These are phyloP conservation scores for Colletotrichum scovillei DNA, from an alignment of 2,329 filamentous ascomycete species.

Conservation along the genomic window DNA sequence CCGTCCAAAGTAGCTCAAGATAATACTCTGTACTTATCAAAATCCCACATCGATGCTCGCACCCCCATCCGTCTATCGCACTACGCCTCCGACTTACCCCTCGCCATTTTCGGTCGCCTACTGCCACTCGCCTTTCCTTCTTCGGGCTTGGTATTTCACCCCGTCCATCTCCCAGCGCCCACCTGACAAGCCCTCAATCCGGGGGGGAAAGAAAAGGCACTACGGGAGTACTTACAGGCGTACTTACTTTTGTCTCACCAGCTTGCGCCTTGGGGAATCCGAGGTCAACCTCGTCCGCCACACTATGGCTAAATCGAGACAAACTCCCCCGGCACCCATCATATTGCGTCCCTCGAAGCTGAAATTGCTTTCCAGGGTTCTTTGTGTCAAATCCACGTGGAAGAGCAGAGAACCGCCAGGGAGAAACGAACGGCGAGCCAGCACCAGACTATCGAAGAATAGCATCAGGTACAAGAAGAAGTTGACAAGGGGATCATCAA, in stretches of 20 bases:
- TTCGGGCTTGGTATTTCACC: conserved; percentile 1
- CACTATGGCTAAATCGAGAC: conserved; percentile 4
- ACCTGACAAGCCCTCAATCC: background rate
- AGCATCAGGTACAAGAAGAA: background rate
- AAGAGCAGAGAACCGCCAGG: background rate
- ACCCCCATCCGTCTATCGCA: conserved; percentile 18
- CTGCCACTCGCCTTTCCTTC: background rate
- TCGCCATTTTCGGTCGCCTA: conserved; percentile 6
- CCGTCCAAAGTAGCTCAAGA: background rate
- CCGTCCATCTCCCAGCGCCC: background rate
- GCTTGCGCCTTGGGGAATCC: background rate
- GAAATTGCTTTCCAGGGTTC: conserved; percentile 6
- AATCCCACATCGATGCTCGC: conserved; percentile 15
- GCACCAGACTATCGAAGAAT: background rate
- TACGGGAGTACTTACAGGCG: background rate
- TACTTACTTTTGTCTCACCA: background rate
- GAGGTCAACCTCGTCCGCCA: background rate
- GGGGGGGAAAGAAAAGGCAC: background rate
- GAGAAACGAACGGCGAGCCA: background rate
- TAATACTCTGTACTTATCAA: conserved; percentile 14
- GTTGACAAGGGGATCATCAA: background rate
- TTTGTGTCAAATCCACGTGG: conserved; percentile 20
- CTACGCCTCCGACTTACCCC: conserved; percentile 6
- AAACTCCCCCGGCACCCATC: background rate
- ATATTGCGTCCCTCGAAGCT: background rate